These are phyloP conservation scores for Prosopis cineraria DNA, from an alignment of 306 rosid species.

Conservation along the genomic window DNA sequence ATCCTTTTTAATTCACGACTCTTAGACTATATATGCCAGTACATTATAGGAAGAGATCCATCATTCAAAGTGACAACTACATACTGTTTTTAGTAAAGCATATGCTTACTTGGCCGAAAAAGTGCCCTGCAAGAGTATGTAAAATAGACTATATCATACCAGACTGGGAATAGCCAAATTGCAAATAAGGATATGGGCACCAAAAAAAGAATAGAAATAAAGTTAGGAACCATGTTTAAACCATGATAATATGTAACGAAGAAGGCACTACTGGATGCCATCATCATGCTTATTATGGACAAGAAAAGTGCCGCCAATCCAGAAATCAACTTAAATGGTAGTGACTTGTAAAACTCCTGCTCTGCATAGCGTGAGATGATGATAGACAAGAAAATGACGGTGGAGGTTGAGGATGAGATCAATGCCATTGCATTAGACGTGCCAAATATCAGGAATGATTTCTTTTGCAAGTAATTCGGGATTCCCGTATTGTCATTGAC, in stretches of 20 bases:
- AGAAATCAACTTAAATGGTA: slow-evolving; percentile 49
- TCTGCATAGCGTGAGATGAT: slow-evolving; percentile 56
- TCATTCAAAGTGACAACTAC: background rate
- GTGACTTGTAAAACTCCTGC: slow-evolving; percentile 42
- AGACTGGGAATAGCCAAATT: background rate
- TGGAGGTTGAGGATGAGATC: no score
- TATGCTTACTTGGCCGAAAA: background rate
- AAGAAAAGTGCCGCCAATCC: slow-evolving; percentile 11
- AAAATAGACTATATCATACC: background rate
- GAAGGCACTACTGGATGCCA: slow-evolving; percentile 49
- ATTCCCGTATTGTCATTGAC: slow-evolving; percentile 15
- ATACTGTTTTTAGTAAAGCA: background rate
- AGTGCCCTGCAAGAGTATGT: background rate
- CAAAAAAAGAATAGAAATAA: background rate
- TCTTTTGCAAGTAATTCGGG: slow-evolving; percentile 30
- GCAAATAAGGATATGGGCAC: background rate
- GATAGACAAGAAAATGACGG: slow-evolving; percentile 30
- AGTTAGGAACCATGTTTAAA: slow-evolving; percentile 34
- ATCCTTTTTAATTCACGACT: no score
- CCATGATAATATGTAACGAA: slow-evolving; percentile 36
- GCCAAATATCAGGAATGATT: slow-evolving; percentile 33
- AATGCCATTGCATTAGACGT: slow-evolving; percentile 42
- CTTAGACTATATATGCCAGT: background rate
- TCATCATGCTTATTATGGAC: slow-evolving; percentile 52
- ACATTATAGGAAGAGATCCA: background rate